A percentile compares a stretch with the other conserved stretches of the same genome.
Conservation (phyloP, 306 rosid species). For the Cotoneaster glaucophyllus region DNA sequence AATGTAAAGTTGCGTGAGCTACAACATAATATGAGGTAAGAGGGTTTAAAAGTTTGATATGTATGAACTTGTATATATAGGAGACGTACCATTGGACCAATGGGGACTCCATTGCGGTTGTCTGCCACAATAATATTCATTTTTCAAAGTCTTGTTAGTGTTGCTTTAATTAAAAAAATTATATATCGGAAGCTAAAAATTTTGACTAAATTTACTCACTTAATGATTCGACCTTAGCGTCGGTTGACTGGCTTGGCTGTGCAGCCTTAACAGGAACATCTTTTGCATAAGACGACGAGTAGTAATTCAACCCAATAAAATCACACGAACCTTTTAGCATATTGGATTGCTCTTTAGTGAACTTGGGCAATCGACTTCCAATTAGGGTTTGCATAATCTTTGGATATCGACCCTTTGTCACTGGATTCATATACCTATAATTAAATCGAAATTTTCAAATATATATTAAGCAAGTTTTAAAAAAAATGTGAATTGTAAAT, state of each 20-base stretch:
- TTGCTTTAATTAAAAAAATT: no score
- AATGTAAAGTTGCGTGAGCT: background rate
- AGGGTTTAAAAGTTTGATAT: no score
- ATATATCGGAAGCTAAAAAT: background rate
- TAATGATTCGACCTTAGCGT: background rate
- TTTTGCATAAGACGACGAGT: conserved; percentile 21
- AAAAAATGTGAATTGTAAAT: no score
- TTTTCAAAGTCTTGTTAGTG: background rate
- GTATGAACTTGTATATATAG: no score
- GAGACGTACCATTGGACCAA: conserved; percentile 34
- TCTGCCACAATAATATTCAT: conserved; percentile 11
- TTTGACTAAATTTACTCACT: conserved; percentile 3
- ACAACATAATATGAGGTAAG: background rate
- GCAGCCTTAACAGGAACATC: conserved; percentile 15
- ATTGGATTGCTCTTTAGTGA: conserved; percentile 22
- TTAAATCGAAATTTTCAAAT: background rate
- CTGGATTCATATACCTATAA: conserved; percentile 34
- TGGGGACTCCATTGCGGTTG: conserved; percentile 28
- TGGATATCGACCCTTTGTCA: conserved; percentile 35
- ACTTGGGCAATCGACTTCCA: conserved; percentile 33
- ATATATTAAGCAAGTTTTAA: no score
- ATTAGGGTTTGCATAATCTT: conserved; percentile 20
- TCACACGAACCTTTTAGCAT: conserved; percentile 30
- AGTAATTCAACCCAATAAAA: conserved; percentile 42
- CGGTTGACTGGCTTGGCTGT: conserved; percentile 17